Percentiles rank a stretch among this genome's conserved stretches.
These are phyloP conservation scores for Saccharomycopsis microspora DNA, from an alignment of 805 yeast species.

Conservation along the genomic window DNA sequence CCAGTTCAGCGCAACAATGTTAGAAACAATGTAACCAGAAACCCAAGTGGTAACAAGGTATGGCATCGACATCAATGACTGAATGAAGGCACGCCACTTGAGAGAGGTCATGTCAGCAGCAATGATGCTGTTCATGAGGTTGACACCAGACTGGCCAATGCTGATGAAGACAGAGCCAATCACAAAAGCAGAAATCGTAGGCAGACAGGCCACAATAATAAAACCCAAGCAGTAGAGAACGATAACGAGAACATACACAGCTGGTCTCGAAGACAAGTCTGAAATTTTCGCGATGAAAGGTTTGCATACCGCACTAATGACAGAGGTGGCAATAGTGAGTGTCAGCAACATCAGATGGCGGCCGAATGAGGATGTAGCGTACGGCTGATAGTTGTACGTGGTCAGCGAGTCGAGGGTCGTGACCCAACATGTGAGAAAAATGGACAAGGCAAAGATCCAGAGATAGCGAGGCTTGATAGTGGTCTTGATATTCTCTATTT, in stretches of 20 bases:
- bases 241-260: slow-evolving; percentile 25
- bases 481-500: slow-evolving; percentile 21
- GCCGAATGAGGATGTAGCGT: slow-evolving; percentile 30
- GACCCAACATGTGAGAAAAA: slow-evolving; percentile 22
- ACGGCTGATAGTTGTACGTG: slow-evolving; percentile 25
- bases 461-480: slow-evolving; percentile 17
- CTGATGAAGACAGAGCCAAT: slow-evolving; percentile 27
- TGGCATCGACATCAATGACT: slow-evolving; percentile 28
- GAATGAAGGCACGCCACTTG: slow-evolving; percentile 27
- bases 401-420: slow-evolving; percentile 23
- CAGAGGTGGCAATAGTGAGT: slow-evolving; percentile 28
- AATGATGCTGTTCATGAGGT: slow-evolving; percentile 24
- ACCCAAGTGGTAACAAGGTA: slow-evolving; percentile 32
- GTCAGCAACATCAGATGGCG: slow-evolving; percentile 30
- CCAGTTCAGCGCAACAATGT: slow-evolving; percentile 30
- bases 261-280: slow-evolving; percentile 30
- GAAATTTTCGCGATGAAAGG: slow-evolving; percentile 31
- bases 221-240: slow-evolving; percentile 26
- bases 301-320: slow-evolving; percentile 27
- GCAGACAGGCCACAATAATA: slow-evolving; percentile 27
- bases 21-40: slow-evolving; percentile 28
- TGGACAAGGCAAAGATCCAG: slow-evolving; percentile 18
- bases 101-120: slow-evolving; percentile 29
- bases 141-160: slow-evolving; percentile 28
- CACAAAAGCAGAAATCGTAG: slow-evolving; percentile 25